These are phyloP conservation scores for Poronia punctata DNA, from an alignment of 495 filamentous ascomycete species.

Conservation along the genomic window DNA sequence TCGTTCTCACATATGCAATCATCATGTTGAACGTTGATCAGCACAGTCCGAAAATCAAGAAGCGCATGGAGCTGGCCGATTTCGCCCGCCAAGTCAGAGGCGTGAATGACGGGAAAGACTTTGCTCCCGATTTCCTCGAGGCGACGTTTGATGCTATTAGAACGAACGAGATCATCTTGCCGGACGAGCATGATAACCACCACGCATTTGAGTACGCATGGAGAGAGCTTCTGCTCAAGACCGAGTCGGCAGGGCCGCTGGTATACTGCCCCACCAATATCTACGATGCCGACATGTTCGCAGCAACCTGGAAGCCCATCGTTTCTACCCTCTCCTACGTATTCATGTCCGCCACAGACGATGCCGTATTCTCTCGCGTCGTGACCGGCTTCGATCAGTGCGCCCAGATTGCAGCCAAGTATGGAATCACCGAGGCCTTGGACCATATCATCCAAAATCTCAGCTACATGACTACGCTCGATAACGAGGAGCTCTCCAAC, in stretches of 20 bases:
- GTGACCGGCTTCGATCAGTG: constrained; percentile 95
- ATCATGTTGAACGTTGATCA: constrained; percentile 94
- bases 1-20: constrained; percentile 87
- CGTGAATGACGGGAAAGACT: constrained; percentile 80
- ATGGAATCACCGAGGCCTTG: constrained; percentile 74
- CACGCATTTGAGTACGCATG: constrained; percentile 96
- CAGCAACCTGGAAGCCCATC: constrained; percentile 90
- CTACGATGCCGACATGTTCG: constrained; percentile 96
- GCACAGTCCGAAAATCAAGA: constrained; percentile 89
- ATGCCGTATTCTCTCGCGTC: constrained; percentile 90
- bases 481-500: constrained; percentile 65
- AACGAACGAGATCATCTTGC: constrained; percentile 88
- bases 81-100: constrained; percentile 86
- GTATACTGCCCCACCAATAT: constrained; percentile 84
- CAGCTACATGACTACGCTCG: constrained; percentile 81
- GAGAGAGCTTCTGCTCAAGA: constrained; percentile 87
- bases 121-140: constrained; percentile 76
- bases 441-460: constrained; percentile 88
- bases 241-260: constrained; percentile 64
- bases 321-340: constrained; percentile 94
- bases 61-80: constrained; percentile 72
- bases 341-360: constrained; percentile 97
- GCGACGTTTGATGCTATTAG: constrained; percentile 88
- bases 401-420: constrained; percentile 83
- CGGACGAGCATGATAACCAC: constrained; percentile 93